Evolutionary conservation across 768 basidiomycete species (phyloP).

Genomic region (Russula dissimulans): DNA sequence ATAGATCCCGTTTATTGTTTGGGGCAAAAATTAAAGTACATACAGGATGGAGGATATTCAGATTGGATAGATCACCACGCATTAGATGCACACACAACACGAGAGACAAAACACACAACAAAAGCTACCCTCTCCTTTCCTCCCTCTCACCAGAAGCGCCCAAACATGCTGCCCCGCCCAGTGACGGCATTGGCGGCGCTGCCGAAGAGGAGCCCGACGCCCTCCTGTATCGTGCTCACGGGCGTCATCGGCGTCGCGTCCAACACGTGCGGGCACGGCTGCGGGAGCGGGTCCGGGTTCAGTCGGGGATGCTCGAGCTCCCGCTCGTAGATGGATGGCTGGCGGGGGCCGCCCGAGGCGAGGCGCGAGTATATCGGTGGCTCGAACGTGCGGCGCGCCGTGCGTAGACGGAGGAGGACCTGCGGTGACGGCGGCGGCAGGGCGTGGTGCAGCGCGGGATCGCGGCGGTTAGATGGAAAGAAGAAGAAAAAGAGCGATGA

Average conservation of each 20-base stretch:
- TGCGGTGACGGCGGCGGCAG: conserved; percentile 20
- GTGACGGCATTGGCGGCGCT: conserved; percentile 22
- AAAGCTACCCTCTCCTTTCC: no score
- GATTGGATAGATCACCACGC: neutral
- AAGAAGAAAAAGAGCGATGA: no score
- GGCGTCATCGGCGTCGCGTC: conserved; percentile 69
- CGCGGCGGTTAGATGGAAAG: neutral
- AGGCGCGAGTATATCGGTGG: conserved; percentile 39
- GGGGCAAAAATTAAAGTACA: neutral
- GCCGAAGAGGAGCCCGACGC: conserved; percentile 55
- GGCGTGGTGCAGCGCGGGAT: no score
- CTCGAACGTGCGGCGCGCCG: conserved; percentile 48
- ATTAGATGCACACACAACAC: neutral
- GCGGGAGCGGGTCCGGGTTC: conserved; percentile 42
- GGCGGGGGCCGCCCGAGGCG: conserved; percentile 39
- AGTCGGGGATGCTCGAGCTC: conserved; percentile 50
- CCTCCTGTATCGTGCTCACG: conserved; percentile 65
- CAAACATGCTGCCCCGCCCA: conserved; percentile 42
- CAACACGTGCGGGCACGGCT: conserved; percentile 73
- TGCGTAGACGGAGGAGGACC: conserved; percentile 49
- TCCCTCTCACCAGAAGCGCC: conserved; percentile 46
- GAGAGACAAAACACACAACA: neutral
- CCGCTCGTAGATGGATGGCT: conserved; percentile 68
- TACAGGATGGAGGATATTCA: neutral
- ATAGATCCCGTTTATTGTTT: neutral